Conservation (phyloP, 306 rosid species). For the Lathyrus sativus region DNA sequence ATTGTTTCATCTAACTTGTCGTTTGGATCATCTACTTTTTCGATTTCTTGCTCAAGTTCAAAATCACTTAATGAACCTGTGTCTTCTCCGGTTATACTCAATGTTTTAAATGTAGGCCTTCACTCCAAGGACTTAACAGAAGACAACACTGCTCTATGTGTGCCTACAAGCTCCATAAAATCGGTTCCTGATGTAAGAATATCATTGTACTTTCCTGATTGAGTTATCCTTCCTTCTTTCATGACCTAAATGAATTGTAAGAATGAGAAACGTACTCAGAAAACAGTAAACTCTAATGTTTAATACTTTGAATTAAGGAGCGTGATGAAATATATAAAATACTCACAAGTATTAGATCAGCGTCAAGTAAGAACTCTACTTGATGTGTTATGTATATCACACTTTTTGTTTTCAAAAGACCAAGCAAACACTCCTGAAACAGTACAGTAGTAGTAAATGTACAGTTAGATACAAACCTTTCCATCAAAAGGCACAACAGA, state of each 20-base stretch:
- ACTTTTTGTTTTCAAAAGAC: slow-evolving; percentile 68
- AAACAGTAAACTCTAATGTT: not conserved
- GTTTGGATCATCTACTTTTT: slow-evolving; percentile 41
- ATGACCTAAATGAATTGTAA: slow-evolving; percentile 57
- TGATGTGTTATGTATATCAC: slow-evolving; percentile 87
- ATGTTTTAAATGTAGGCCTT: slow-evolving; percentile 32
- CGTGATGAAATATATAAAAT: slow-evolving; percentile 10
- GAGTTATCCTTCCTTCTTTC: slow-evolving; percentile 82
- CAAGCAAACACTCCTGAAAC: slow-evolving; percentile 80
- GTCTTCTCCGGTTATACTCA: slow-evolving; percentile 33
- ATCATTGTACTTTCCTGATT: slow-evolving; percentile 71
- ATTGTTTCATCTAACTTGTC: slow-evolving; percentile 38
- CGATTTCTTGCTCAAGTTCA: slow-evolving; percentile 44
- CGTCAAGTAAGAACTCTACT: slow-evolving; percentile 85
- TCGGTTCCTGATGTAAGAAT: slow-evolving; percentile 67
- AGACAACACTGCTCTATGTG: slow-evolving; percentile 75
- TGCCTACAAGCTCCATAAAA: slow-evolving; percentile 80
- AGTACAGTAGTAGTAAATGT: slow-evolving; percentile 21
- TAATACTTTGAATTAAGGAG: not conserved
- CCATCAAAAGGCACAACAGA: slow-evolving; percentile 1
- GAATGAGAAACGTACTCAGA: slow-evolving; percentile 6
- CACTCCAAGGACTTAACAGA: slow-evolving; percentile 47
- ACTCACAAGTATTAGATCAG: slow-evolving; percentile 80
- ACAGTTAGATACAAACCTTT: slow-evolving; percentile 3
- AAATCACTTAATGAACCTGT: slow-evolving; percentile 24